Conservation (phyloP, 345 rosid species). For the Orychophragmus violaceus region DNA sequence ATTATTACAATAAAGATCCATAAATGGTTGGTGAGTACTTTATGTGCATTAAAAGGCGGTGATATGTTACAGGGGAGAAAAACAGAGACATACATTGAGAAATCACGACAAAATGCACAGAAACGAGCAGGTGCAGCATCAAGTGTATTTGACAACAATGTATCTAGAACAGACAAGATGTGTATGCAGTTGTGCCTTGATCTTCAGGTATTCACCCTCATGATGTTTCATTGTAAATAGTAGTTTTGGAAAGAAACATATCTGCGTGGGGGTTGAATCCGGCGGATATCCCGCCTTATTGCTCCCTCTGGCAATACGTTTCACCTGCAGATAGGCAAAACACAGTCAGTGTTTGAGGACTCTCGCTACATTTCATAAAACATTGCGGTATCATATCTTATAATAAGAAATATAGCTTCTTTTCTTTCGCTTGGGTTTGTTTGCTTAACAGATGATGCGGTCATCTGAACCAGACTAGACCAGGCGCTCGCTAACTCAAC, state of each 20-base stretch:
- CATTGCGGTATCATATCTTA: not conserved
- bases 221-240: not conserved
- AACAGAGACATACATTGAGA: conserved; percentile 67
- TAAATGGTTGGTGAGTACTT: too few species aligned
- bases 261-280: conserved; percentile 62
- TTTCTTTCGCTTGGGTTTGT: not conserved
- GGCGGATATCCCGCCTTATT: conserved; percentile 47
- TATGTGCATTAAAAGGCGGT: not conserved
- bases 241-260: conserved; percentile 32
- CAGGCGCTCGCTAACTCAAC: too few species aligned
- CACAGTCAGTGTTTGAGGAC: conserved; percentile 39
- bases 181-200: conserved; percentile 93
- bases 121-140: conserved; percentile 82
- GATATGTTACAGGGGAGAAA: not conserved
- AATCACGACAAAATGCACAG: conserved; percentile 83
- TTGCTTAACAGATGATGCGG: too few species aligned
- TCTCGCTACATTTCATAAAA: not conserved
- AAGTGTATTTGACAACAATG: conserved; percentile 65
- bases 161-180: conserved; percentile 79
- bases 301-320: conserved; percentile 83
- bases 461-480: too few species aligned
- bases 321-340: conserved; percentile 72
- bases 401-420: not conserved
- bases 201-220: conserved; percentile 62
- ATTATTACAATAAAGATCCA: too few species aligned